Evolutionary conservation across 2,329 filamentous ascomycete species (phyloP).

Genomic region (Cordyceps javanica): DNA sequence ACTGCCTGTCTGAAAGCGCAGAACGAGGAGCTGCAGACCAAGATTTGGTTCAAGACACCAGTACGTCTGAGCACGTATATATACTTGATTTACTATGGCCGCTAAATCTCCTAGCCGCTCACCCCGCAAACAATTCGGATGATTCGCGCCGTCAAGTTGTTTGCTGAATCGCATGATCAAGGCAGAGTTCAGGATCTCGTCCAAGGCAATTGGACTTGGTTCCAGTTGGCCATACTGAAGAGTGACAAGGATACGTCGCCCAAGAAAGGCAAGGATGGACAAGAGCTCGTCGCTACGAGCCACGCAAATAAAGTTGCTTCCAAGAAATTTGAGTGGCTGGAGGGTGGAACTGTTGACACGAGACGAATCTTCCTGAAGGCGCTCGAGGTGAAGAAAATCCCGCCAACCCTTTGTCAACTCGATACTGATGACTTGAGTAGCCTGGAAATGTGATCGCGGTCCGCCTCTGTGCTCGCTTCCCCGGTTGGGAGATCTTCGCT

Average conservation of each 20-base stretch:
- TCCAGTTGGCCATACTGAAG: conserved; percentile 12
- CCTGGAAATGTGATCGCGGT: conserved; percentile 13
- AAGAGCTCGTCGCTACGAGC: conserved; percentile 6
- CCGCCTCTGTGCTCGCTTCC: conserved; percentile 13
- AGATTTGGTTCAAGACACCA: background rate
- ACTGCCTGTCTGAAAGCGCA: background rate
- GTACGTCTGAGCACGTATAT: background rate
- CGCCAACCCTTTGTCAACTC: background rate
- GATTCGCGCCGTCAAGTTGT: conserved; percentile 6
- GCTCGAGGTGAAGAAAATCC: conserved; percentile 1
- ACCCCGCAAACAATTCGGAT: background rate
- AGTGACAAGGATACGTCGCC: background rate
- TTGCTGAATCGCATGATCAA: conserved; percentile 15
- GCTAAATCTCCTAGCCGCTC: background rate
- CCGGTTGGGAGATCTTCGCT: conserved; percentile 7
- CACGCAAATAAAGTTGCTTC: conserved; percentile 2
- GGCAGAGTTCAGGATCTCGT: background rate
- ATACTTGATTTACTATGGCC: background rate
- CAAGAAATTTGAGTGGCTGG: conserved; percentile 8
- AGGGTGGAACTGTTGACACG: conserved; percentile 4
- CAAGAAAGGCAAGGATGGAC: background rate
- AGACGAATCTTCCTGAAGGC: conserved; percentile 3
- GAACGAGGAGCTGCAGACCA: no score
- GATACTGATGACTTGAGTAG: background rate
- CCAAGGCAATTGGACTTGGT: conserved; percentile 15